Evolutionary conservation across 805 yeast species (phyloP), one percentile per base, ranked within the genome.

Genomic region (Lachancea cidri): DNA sequence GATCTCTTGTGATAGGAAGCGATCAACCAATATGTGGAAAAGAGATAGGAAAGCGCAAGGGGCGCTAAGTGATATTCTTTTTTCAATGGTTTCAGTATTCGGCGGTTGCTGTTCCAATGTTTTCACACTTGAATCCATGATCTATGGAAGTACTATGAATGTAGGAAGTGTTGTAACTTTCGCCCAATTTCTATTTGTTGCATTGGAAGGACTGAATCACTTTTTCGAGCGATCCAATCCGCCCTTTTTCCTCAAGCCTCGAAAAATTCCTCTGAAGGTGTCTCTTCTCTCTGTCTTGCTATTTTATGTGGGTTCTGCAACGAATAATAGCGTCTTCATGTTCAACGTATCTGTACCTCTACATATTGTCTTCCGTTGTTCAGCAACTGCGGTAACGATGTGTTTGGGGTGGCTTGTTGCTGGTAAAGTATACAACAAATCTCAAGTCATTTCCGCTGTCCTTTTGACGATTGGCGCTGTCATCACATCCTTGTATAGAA

Each of bases 31-130:
- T 9, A 24, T 13, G 13, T 24, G 13, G 29, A 8, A 24, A 24
- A 13, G n/a, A n/a, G 27, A 22, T 7, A 22, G 27, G 27, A 22
- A 22, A 22, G 7, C 11, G 27, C 27, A 22, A 22, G 11, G 11
- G 27, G 27, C 27, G 11, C 11, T 22, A 11, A 22, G 11, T 11
- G 7, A 7, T 7, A 22, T 22, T 11, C 9, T 11, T 22, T 22
- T 11, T 22, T 22, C 27, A 11, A 22, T 22, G 11, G 9, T 22
- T 22, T 22, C 17, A 16, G 7, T 81, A 9, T 78, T 81, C 53
- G 83, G 85, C 0, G 87, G 89, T 3, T 83, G 93, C 57, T 84
- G 93, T 55, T 64, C 78, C 24, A 84, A 81, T 57, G 88, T 81
- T 20, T 65, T 75, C 43, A 70, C 83, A 1, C 61, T 83, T 38